These are phyloP conservation scores for Raphanus sativus DNA, from an alignment of 345 rosid genomes.

Conservation along the genomic window DNA sequence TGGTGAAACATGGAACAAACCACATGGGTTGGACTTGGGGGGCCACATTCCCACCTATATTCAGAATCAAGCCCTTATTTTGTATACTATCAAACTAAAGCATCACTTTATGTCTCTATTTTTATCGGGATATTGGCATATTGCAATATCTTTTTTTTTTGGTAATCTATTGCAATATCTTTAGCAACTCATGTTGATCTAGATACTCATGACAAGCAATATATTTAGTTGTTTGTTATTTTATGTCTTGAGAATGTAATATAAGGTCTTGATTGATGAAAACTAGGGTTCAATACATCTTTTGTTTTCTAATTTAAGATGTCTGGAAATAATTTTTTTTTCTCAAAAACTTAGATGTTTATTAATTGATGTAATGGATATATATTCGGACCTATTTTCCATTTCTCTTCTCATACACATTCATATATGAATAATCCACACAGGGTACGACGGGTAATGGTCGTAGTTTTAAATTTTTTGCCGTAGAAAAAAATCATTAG, in stretches of 20 bases:
- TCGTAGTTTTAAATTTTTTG: no score
- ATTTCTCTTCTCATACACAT: no score
- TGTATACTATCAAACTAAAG: neutral
- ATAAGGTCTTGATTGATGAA: neutral
- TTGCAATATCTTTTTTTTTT: no score
- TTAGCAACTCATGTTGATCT: neutral
- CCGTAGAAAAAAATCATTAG: no score
- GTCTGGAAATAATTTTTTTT: neutral
- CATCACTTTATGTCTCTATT: neutral
- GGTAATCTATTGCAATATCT: no score
- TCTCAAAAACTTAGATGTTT: neutral
- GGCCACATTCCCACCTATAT: conserved; percentile 28
- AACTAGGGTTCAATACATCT: neutral
- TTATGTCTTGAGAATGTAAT: neutral
- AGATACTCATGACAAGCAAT: neutral
- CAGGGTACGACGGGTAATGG: no score
- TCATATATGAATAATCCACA: no score
- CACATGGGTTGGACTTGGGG: conserved; percentile 25
- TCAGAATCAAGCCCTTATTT: conserved; percentile 30
- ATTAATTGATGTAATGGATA: neutral
- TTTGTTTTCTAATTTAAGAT: neutral
- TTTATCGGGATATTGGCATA: neutral
- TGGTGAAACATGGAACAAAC: conserved; percentile 25
- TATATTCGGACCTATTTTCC: no score
- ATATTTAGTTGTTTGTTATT: neutral